Evolutionary conservation across 2,329 filamentous ascomycete species (phyloP).

Genomic region (Colletotrichum liaoningense): DNA sequence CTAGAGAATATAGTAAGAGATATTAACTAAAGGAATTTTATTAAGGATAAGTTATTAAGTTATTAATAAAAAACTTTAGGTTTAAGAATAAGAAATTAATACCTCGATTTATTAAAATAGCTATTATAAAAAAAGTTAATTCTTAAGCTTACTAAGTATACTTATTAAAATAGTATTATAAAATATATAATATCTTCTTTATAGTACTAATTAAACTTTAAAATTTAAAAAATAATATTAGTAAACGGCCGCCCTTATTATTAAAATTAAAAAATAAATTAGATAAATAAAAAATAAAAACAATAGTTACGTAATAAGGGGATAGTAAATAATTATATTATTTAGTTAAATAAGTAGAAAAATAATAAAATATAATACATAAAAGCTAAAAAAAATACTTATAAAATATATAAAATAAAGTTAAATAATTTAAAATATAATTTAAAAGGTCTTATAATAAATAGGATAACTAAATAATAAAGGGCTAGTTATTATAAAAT

Average conservation of each 20-base stretch:
- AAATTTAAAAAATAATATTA: background rate
- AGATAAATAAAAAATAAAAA: background rate
- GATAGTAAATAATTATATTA: background rate
- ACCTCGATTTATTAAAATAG: background rate
- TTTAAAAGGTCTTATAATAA: too few relatives aligned
- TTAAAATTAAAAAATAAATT: background rate
- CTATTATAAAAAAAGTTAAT: background rate
- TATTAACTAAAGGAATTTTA: slow-evolving; percentile 1
- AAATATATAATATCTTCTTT: background rate
- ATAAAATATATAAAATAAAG: background rate
- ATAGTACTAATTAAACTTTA: background rate
- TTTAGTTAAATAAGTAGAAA: background rate
- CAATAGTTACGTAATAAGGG: background rate
- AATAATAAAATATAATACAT: background rate
- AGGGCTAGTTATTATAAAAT: too few relatives aligned
- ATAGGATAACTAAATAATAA: too few relatives aligned
- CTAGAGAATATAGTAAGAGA: background rate
- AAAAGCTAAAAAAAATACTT: background rate
- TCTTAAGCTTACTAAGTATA: background rate
- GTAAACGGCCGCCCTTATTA: background rate
- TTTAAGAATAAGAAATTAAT: background rate
- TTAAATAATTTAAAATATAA: background rate
- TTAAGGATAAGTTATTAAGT: background rate
- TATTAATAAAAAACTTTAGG: too few relatives aligned
- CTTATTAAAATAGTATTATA: background rate